Evolutionary conservation across 345 rosid species (phyloP).

Genomic region (Triadica sebifera): DNA sequence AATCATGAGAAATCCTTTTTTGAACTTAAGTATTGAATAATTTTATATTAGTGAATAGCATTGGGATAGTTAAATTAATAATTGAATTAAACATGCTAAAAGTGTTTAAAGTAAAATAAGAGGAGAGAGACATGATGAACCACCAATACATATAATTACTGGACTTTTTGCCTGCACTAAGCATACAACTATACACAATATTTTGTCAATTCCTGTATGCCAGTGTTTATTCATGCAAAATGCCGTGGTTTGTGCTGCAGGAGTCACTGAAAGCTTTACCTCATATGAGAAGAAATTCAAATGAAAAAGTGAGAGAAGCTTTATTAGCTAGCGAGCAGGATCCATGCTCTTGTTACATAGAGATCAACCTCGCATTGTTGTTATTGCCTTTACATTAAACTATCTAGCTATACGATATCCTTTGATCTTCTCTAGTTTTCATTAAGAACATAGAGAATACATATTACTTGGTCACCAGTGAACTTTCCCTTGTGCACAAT

Average conservation of each 20-base stretch:
- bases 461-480: background rate
- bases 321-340: slow-evolving; percentile 82
- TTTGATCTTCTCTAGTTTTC: background rate
- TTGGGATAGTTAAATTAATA: background rate
- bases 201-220: background rate
- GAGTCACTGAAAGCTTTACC: slow-evolving; percentile 65
- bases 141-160: background rate
- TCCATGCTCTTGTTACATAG: slow-evolving; percentile 72
- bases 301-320: slow-evolving; percentile 89
- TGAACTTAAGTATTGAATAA: background rate
- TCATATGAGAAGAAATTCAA: slow-evolving; percentile 74
- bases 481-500: background rate
- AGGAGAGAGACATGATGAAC: background rate
- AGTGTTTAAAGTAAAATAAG: background rate
- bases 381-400: slow-evolving; percentile 6
- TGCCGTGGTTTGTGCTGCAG: slow-evolving; percentile 36
- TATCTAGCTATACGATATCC: slow-evolving; percentile 12
- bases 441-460: background rate
- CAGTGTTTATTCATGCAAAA: slow-evolving; percentile 3
- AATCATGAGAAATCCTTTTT: background rate
- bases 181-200: background rate
- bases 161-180: background rate
- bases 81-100: too few species aligned
- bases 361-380: slow-evolving; percentile 41
- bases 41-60: background rate